Evolutionary conservation across 306 rosid species (phyloP).

Genomic region (Prunus davidiana): DNA sequence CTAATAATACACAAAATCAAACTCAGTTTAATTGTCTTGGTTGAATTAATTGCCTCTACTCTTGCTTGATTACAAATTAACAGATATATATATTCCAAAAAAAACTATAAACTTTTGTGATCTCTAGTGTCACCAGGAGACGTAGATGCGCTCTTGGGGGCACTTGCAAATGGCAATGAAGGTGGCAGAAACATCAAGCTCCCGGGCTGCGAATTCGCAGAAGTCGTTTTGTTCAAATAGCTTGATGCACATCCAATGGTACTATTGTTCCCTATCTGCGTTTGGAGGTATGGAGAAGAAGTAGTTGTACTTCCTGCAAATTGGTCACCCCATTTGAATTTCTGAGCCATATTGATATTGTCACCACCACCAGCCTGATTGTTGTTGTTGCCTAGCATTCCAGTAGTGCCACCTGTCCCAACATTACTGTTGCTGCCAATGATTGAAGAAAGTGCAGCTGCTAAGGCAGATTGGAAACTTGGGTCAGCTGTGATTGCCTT

Average conservation of each 20-base stretch:
- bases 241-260: conserved; percentile 44
- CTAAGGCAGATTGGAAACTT: conserved; percentile 78
- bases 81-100: background rate
- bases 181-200: conserved; percentile 46
- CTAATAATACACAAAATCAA: background rate
- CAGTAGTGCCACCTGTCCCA: conserved; percentile 6
- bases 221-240: conserved; percentile 45
- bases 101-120: background rate
- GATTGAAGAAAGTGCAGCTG: conserved; percentile 66
- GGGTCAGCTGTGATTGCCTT: conserved; percentile 85
- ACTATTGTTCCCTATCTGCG: conserved; percentile 20
- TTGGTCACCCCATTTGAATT: conserved; percentile 43
- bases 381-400: conserved; percentile 21
- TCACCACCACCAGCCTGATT: conserved; percentile 26
- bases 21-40: background rate
- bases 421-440: conserved; percentile 37
- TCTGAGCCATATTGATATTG: conserved; percentile 24
- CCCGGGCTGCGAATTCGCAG: conserved; percentile 25
- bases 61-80: background rate
- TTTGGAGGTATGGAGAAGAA: conserved; percentile 18
- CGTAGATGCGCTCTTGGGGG: conserved; percentile 57
- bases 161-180: conserved; percentile 49
- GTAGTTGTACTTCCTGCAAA: conserved; percentile 25
- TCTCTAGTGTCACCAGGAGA: conserved; percentile 54
- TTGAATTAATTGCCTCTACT: background rate